Conservation (phyloP, 2,329 filamentous ascomycete genomes). For the Aureobasidium sp. region DNA sequence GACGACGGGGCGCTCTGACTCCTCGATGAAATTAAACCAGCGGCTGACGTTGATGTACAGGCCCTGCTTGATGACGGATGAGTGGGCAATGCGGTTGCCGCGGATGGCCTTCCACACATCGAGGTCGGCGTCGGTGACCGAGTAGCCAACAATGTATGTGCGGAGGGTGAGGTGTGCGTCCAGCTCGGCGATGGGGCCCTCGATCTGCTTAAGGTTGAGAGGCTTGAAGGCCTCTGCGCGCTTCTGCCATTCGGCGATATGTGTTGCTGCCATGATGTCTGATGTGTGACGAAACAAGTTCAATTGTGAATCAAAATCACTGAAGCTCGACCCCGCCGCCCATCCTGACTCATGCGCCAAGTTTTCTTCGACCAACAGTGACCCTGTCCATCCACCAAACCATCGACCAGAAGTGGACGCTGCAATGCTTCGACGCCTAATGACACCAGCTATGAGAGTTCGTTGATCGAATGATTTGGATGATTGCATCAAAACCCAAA, state of each 20-base stretch:
- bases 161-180: conserved; percentile 84
- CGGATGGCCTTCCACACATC: conserved; percentile 78
- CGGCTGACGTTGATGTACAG: conserved; percentile 68
- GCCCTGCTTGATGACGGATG: conserved; percentile 69
- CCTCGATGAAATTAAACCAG: conserved; percentile 84
- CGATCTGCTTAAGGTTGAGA: conserved; percentile 75
- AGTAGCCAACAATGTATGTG: conserved; percentile 78
- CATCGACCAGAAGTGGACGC: background rate
- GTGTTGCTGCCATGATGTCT: conserved; percentile 22
- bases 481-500: no score
- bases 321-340: conserved; percentile 6
- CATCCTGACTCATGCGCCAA: background rate
- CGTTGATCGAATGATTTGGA: no score
- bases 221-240: conserved; percentile 47
- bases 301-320: background rate
- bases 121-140: conserved; percentile 67
- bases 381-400: background rate
- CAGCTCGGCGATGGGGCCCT: conserved; percentile 65
- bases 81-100: conserved; percentile 72
- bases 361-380: background rate
- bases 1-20: conserved; percentile 63
- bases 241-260: conserved; percentile 49
- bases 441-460: no score
- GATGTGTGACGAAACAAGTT: conserved; percentile 1
- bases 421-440: no score